phyloP scores from a whole-genome alignment of 2,329 filamentous ascomycete species.

The Calonectria leucothoes region DNA sequence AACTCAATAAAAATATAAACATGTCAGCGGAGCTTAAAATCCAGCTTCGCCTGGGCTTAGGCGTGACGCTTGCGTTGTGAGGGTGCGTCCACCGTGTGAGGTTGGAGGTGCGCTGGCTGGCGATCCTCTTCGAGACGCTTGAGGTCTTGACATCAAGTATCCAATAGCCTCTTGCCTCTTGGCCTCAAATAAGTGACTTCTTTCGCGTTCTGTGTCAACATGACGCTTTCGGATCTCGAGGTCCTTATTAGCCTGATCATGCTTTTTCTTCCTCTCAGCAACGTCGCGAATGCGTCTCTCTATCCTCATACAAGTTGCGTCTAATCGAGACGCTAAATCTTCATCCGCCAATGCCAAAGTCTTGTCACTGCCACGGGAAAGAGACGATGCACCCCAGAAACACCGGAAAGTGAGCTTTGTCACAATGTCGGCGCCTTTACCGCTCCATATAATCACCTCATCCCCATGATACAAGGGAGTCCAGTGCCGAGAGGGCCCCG shows the following conservation, averaged over 20 bases:
- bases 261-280: conserved; percentile 53
- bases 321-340: conserved; percentile 57
- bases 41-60: conserved; percentile 35
- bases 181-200: conserved; percentile 62
- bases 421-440: conserved; percentile 52
- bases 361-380: conserved; percentile 46
- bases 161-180: conserved; percentile 59
- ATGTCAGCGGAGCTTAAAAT: conserved; percentile 18
- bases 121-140: conserved; percentile 43
- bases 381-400: conserved; percentile 66
- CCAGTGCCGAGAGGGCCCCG: conserved; percentile 69
- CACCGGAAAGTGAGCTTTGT: conserved; percentile 65
- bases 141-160: conserved; percentile 47
- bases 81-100: conserved; percentile 26
- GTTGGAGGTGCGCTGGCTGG: conserved; percentile 41
- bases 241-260: conserved; percentile 59
- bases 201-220: conserved; percentile 60
- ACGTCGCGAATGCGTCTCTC: conserved; percentile 57
- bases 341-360: conserved; percentile 51
- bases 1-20: not conserved
- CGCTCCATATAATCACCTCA: conserved; percentile 77
- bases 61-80: conserved; percentile 32
- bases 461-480: conserved; percentile 83
- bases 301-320: conserved; percentile 58
- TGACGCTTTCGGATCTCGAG: conserved; percentile 53